Base-by-base conservation (phyloP, 129 eudicot species). In the Artemisia annua region DNA sequence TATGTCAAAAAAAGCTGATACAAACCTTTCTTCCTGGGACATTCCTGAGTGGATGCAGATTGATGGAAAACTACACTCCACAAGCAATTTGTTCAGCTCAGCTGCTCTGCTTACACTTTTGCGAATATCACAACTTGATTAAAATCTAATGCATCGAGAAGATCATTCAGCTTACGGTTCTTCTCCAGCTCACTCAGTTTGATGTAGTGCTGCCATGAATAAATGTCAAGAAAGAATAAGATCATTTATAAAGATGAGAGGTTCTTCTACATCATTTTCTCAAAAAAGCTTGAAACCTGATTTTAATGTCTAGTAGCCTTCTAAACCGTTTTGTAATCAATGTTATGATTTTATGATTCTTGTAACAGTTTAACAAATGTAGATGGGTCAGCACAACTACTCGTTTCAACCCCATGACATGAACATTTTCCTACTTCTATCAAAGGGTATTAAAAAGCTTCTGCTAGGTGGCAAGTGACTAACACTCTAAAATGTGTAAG, bases 41-140 rank as follows among this genome's bases (percentile, higher is more conserved):
- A 92, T 92, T 80, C 98, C 98, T 72, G 98, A 92, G 80, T 92
- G 98, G 73, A 92, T 92, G 76, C 98, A 92, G 63, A 92, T 92
- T 3, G 98, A 92, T 51, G 98, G 98, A 63, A 92, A 92, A 80
- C 89, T 92, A 66, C 98, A 93, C 77, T 93, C 98, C 72, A 89
- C 96, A n/a, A 93, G 96, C 74, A 93, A 81, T 71, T 93, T 93
- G 83, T 93, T 89, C 80, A 93, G 86, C 91, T 93, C 96, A 20
- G 98, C 98, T 51, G 98, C 98, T 78, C 98, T 86, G 83, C 81
- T 89, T 28, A 93, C 98, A 77, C 98, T 93, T 80, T 93, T 93
- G 80, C 98, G 71, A 93, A 93, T 59, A 93, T 93, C 63, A 93
- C 98, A 13, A 93, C 98, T 73, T 93, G 98, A 70, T 93, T 93